Conservation (phyloP, 192 early-diverging fungal genomes). For the Coemansia sp. region DNA sequence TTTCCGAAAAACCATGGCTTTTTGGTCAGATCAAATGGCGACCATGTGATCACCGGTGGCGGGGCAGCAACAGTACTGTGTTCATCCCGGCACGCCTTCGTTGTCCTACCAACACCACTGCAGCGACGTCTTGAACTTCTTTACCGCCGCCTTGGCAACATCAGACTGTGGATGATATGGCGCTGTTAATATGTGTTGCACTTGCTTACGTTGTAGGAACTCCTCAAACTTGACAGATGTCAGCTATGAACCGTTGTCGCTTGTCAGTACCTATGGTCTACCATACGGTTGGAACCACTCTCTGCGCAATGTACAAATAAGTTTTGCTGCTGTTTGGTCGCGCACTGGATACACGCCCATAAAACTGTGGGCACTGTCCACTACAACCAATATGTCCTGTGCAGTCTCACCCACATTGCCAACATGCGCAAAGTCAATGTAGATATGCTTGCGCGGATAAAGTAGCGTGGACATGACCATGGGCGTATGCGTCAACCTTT, state of each 20-base stretch:
- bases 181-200: constrained; percentile 6
- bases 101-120: constrained; percentile 3
- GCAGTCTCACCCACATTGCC: constrained; percentile 8
- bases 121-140: constrained; percentile 24
- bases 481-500: constrained; percentile 10
- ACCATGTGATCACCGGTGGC: no score
- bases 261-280: constrained; percentile 7
- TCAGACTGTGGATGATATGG: constrained; percentile 22
- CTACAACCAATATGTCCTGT: background rate
- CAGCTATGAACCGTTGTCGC: constrained; percentile 29
- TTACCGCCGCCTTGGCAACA: constrained; percentile 23
- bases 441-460: constrained; percentile 17
- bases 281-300: no score
- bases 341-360: no score
- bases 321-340: no score
- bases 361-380: no score
- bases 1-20: no score
- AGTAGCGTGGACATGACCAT: background rate
- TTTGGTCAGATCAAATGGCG: no score
- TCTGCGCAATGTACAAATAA: no score
- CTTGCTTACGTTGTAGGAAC: background rate
- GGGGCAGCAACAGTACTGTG: no score
- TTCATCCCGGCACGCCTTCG: constrained; percentile 5
- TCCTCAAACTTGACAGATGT: background rate
- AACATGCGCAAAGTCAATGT: constrained; percentile 23